Percentiles rank a stretch among this genome's conserved stretches.
phyloP scores from a whole-genome alignment of 352 stramenopile species.

The Phytophthora quininea region DNA sequence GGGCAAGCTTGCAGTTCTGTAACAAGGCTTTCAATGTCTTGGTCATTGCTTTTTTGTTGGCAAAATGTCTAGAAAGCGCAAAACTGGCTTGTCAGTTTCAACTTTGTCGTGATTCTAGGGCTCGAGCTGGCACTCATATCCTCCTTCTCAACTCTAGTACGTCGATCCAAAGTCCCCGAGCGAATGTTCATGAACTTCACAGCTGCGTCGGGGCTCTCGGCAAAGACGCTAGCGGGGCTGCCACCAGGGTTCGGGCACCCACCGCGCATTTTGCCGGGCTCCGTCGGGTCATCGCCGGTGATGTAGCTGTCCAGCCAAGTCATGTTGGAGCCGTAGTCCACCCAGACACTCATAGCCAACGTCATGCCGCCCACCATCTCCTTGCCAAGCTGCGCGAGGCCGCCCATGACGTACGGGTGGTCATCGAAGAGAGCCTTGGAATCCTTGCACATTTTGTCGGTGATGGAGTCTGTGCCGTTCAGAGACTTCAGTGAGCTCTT shows the following conservation, averaged over 20 bases:
- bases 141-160: slow-evolving; percentile 1
- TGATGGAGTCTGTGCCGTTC: slow-evolving; percentile 34
- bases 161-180: slow-evolving; percentile 56
- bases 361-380: slow-evolving; percentile 49
- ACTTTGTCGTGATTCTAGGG: too few relatives aligned
- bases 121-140: too few relatives aligned
- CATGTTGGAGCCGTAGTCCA: slow-evolving; percentile 49
- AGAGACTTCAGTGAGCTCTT: slow-evolving; percentile 20
- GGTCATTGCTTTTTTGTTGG: too few relatives aligned
- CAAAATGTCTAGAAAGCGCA: too few relatives aligned
- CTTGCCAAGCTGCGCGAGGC: slow-evolving; percentile 42
- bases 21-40: too few relatives aligned
- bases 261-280: slow-evolving; percentile 44
- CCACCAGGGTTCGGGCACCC: slow-evolving; percentile 43
- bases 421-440: slow-evolving; percentile 47
- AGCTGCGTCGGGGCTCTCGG: slow-evolving; percentile 38
- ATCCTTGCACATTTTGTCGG: slow-evolving; percentile 37
- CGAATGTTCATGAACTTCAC: slow-evolving; percentile 64
- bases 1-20: too few relatives aligned
- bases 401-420: slow-evolving; percentile 37
- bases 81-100: too few relatives aligned
- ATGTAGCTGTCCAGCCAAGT: slow-evolving; percentile 61
- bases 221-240: slow-evolving; percentile 37
- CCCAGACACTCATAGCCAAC: slow-evolving; percentile 62
- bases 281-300: slow-evolving; percentile 17